Base-by-base conservation (phyloP, 2,329 filamentous ascomycete species). In the Aspergillus neotritici region DNA sequence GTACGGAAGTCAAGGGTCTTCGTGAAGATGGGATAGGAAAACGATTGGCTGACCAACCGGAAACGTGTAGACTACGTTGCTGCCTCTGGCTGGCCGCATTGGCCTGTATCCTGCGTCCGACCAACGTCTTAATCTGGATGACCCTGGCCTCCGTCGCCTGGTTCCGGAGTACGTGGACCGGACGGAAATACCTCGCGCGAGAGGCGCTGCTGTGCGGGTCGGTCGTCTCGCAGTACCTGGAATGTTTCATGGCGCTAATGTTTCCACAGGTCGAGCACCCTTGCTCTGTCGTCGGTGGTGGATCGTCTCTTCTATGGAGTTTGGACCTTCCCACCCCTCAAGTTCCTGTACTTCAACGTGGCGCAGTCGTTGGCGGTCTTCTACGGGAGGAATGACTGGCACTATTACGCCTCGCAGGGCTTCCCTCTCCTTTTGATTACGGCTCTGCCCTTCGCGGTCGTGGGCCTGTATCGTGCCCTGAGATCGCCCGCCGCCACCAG, bases 351-450 rank as follows among this genome's bases (percentile, higher is more conserved):
- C 61, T 91, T 96, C 74, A 98, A 98, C 68, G 76, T 98, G 43
- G 80, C 83, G 14, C 85, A 94, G 64, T 86, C 86, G 6, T 76
- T 98, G 5, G 88, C 93, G 17, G 80, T 91, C 37, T 97, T 97
- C 67, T 98, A 98, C 62, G 93, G 93, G 15, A 79, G 74, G 37
- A 97, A 94, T 66, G 82, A 87, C 49, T 84, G 84, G 77, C 89
- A 96, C 65, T 98, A 97, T 70, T 98, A 96, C 64, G 68, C 94
- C 25, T 84, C 86, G 0, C 90, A 98, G 67, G 93, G 89, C 4
- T 75, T 95, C 17, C 91, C 93, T 2, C 76, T 97, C 0, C 78
- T 96, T 4, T 82, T 93, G 28, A 95, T 85, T 7, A 90, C 87
- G 1, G 82, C 82, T 33, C 71, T 96, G 2, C 90, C 90, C 0